These are phyloP conservation scores for Populus tomentosa DNA, from an alignment of 441 rosid genomes.

Conservation along the genomic window DNA sequence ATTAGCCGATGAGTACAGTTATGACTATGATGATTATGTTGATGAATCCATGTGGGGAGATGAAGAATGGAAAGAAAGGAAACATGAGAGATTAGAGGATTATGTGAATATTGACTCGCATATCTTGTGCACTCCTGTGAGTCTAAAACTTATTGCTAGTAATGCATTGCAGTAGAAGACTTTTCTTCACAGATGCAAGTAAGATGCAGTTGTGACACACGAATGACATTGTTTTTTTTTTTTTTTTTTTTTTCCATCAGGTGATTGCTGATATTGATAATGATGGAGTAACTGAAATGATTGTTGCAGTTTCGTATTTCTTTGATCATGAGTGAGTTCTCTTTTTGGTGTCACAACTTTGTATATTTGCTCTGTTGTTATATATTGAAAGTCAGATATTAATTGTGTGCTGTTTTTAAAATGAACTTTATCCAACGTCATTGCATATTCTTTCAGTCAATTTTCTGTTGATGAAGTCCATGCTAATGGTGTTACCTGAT, in stretches of 20 bases:
- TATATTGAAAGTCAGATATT: not conserved
- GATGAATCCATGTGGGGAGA: conserved; percentile 92
- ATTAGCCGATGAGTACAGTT: conserved; percentile 79
- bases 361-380: not conserved
- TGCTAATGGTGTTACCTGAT: conserved; percentile 4
- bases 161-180: too few relatives aligned
- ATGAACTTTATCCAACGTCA: not conserved
- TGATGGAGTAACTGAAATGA: conserved; percentile 93
- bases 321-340: conserved; percentile 91
- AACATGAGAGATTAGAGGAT: conserved; percentile 84
- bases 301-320: conserved; percentile 30
- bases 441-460: not conserved
- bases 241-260: too few relatives aligned
- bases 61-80: conserved; percentile 86
- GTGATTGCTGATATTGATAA: conserved; percentile 90
- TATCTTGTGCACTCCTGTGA: conserved; percentile 56
- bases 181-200: too few relatives aligned
- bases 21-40: conserved; percentile 94
- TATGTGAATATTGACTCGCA: conserved; percentile 90
- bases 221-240: too few relatives aligned
- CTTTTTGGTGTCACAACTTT: conserved; percentile 13
- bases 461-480: not conserved
- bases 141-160: too few relatives aligned
- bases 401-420: not conserved
- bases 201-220: too few relatives aligned